Evolutionary conservation across 1,139 yeast genomes (phyloP), one percentile per base, ranked within the genome.

Genomic region (Kodamaea anthophila): DNA sequence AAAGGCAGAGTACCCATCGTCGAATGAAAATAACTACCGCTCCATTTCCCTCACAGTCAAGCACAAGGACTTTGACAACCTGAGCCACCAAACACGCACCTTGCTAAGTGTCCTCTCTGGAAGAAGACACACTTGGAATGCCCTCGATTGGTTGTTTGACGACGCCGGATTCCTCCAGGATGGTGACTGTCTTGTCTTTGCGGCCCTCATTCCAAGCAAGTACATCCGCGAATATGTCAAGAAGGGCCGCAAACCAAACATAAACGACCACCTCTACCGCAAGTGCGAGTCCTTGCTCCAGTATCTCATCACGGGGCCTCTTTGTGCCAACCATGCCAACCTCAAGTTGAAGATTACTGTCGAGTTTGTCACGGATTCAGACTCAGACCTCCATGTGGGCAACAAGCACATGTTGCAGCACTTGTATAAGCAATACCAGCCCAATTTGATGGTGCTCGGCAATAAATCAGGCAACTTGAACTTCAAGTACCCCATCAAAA

Each of bases 331-430:
- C 29, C 34, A 29, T 39, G 12, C 26, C 5, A 48, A 57, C 23
- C 53, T 68, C 33, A 56, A 54, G 25, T 47, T 74, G 23, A 69
- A 70, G 37, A 52, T 77, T 6, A 73, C 80, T 0, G 69, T 77
- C 9, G 83, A 76, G 41, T 60, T 76, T 37, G 68, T 74, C 10
- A 40, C 44, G n/a, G 47, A 43, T 23, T 29, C 31, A 15, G 44
- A 41, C 11, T 21, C 10, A 15, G 27, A 13, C 3, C 24, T 22
- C 2, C 19, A 6, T 9, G 34, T 35, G 3, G 65, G 67, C 18
- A 49, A 53, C 29, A 65, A 64, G 40, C 53, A 47, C 29, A 60
- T 63, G 60, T 41, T 66, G 28, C 40, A 52, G 19, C 60, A 61
- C 35, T 44, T 66, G 25, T 62, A 49, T 41, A 47, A 50, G 28